Conservation (phyloP, 2,329 filamentous ascomycete genomes). For the Fusarium sp. region DNA sequence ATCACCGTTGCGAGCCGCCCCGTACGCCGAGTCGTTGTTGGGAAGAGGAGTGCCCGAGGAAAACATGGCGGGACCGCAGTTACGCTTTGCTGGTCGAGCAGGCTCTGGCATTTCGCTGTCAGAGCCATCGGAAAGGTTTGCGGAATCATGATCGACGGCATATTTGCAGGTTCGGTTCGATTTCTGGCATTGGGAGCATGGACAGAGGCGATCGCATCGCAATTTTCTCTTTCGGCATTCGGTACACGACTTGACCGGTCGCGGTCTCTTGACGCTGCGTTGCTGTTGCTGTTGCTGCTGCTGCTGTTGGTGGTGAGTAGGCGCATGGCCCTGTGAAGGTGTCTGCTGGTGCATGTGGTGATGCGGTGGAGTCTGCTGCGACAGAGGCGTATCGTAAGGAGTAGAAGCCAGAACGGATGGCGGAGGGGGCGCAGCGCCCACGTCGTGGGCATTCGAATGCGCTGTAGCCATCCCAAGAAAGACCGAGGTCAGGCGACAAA, state of each 20-base stretch:
- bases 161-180: slow-evolving; percentile 67
- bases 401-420: slow-evolving; percentile 32
- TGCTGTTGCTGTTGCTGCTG: slow-evolving; percentile 47
- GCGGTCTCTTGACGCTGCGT: slow-evolving; percentile 64
- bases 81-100: slow-evolving; percentile 54
- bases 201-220: slow-evolving; percentile 66
- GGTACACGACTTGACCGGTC: slow-evolving; percentile 68
- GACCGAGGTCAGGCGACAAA: slow-evolving; percentile 16
- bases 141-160: slow-evolving; percentile 60
- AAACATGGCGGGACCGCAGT: slow-evolving; percentile 46
- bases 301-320: slow-evolving; percentile 35
- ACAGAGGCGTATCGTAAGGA: slow-evolving; percentile 41
- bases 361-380: slow-evolving; percentile 45
- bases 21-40: slow-evolving; percentile 41
- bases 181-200: slow-evolving; percentile 70
- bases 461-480: slow-evolving; percentile 39
- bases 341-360: slow-evolving; percentile 45
- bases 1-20: slow-evolving; percentile 50
- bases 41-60: slow-evolving; percentile 33
- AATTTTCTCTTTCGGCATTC: slow-evolving; percentile 69
- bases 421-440: slow-evolving; percentile 33
- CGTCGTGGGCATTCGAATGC: slow-evolving; percentile 40
- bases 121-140: slow-evolving; percentile 62
- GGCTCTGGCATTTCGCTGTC: slow-evolving; percentile 53
- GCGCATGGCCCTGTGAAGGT: slow-evolving; percentile 37